Base-by-base conservation (phyloP, 148 eudicot species). In the Polygonum aviculare region DNA sequence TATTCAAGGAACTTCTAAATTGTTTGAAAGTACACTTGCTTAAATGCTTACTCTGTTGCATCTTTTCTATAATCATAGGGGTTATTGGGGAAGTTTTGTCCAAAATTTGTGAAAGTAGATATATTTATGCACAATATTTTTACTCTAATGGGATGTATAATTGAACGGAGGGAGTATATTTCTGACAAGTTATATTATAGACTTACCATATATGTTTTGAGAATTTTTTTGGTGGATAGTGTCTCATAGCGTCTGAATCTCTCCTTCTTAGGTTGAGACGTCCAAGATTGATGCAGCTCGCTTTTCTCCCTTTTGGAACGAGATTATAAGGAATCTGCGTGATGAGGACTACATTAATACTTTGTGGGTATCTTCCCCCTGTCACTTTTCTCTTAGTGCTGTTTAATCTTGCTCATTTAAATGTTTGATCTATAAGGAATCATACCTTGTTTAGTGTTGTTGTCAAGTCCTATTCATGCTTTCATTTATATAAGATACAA, bases 241-340 rank as follows among this genome's bases (percentile, higher is more conserved):
- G n/a, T 63, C 45, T 67, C 10, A 67, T 67, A 35, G 44, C 38
- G 12, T 26, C 44, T 67, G 38, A 63, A 31, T 10, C 1, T 67
- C 5, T 2, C 45, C 19, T 14, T 36, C 15, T 15, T 14, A 67
- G 72, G 21, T 67, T 5, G 99, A 88, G 84, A 88, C 84, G 71
- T 83, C 75, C 83, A 95, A 91, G 80, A 84, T 82, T 81, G 97
- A 93, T 85, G 98, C 94, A 57, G 83, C 90, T 78, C 89, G 77
- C 54, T 95, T 95, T 87, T 81, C 97, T 75, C 99, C 99, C 48
- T 95, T 95, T 78, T 95, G 99, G 99, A 95, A 95, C 79, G 99
- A 95, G 87, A 93, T 95, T 72, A 76, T 93, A 69, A 85, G 77
- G 82, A 95, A 93, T 76, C 83, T 95, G 73, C 89, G 99, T 47